These are phyloP conservation scores for Sophora flavescens DNA, from an alignment of 306 rosid genomes.

Conservation along the genomic window DNA sequence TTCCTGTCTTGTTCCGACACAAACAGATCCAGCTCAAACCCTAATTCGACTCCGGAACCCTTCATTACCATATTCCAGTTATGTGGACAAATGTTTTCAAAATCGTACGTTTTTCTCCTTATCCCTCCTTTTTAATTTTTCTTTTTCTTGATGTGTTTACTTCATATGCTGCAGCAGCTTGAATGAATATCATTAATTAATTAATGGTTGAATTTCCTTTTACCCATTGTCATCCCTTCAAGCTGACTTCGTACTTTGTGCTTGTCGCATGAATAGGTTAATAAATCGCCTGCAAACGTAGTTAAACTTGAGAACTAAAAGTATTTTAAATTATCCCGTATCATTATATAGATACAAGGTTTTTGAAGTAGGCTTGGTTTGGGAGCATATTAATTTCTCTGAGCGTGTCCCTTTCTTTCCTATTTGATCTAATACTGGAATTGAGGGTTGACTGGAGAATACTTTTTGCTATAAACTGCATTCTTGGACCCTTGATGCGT, in stretches of 20 bases:
- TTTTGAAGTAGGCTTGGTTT: neutral
- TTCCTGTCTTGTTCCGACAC: neutral
- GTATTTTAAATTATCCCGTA: neutral
- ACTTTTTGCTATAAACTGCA: neutral
- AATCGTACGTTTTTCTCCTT: slow-evolving; percentile 47
- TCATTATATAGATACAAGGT: neutral
- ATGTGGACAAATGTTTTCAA: slow-evolving; percentile 68
- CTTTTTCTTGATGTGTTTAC: neutral
- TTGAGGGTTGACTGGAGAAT: slow-evolving; percentile 16
- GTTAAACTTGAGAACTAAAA: neutral
- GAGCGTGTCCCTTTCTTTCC: neutral
- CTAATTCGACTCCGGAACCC: slow-evolving; percentile 38
- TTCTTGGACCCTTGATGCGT: neutral
- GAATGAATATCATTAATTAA: neutral
- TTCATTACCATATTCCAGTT: slow-evolving; percentile 22
- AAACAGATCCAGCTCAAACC: slow-evolving; percentile 38
- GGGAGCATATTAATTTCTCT: neutral
- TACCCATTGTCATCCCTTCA: neutral
- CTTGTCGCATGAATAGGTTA: neutral
- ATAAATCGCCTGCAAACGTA: neutral
- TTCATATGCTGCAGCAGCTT: neutral
- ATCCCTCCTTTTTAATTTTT: neutral
- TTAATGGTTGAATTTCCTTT: slow-evolving; percentile 18
- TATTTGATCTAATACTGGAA: slow-evolving; percentile 9
- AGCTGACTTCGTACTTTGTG: slow-evolving; percentile 6